These are phyloP conservation scores for Tieghemostelium lacteum DNA, from an alignment of 78 protist species.

Conservation along the genomic window DNA sequence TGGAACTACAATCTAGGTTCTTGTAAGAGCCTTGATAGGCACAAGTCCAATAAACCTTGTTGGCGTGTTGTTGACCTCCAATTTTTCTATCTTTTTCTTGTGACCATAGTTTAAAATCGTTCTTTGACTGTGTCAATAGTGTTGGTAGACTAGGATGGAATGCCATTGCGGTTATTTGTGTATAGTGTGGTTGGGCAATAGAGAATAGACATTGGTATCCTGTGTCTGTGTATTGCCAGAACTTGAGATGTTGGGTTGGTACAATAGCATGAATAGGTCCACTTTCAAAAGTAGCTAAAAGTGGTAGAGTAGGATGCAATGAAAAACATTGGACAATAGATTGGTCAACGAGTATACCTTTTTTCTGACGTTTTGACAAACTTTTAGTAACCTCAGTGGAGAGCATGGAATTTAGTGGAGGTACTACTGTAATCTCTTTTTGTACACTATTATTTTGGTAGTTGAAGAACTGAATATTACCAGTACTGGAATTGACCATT, in stretches of 20 bases:
- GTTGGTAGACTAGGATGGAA: constrained; percentile 41
- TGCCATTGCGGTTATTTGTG: constrained; percentile 11
- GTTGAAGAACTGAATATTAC: constrained; percentile 41
- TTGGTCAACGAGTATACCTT: not conserved
- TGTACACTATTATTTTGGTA: constrained; percentile 3
- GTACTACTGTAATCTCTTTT: constrained; percentile 14
- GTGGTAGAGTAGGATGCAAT: not conserved
- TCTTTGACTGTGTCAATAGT: constrained; percentile 2
- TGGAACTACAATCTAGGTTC: not conserved
- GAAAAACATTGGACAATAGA: constrained; percentile 16
- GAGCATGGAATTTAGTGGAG: constrained; percentile 33
- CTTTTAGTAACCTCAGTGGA: not conserved
- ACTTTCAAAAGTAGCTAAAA: constrained; percentile 21
- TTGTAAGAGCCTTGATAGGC: constrained; percentile 1
- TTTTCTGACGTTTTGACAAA: too few relatives aligned
- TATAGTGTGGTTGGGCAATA: constrained; percentile 23
- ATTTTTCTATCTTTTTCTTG: not conserved
- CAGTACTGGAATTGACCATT: not conserved
- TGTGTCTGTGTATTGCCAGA: constrained; percentile 1
- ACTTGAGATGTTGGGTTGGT: constrained; percentile 13
- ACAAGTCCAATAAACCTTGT: constrained; percentile 25
- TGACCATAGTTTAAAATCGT: constrained; percentile 51
- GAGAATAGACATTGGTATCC: not conserved
- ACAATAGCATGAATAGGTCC: not conserved
- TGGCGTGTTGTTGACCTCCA: not conserved